Evolutionary conservation across 176 grass and related monocot species (phyloP), one percentile per base, ranked within the genome.

Genomic region (Puya raimondii): DNA sequence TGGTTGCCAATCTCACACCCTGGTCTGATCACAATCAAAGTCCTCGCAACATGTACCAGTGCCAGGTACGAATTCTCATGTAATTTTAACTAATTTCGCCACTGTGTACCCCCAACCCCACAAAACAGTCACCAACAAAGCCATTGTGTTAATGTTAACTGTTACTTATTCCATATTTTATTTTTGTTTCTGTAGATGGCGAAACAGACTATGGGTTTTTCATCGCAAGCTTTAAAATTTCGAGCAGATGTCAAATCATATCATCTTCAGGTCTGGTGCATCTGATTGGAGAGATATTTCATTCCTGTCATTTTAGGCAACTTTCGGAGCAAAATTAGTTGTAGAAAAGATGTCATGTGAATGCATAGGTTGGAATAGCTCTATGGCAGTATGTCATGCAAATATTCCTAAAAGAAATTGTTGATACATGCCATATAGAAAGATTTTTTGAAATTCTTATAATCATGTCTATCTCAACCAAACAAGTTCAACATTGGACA

Each of bases 21-120:
- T 96, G 88, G 88, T 96, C 88, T 66, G 88, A 96, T 83, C 92
- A 96, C 73, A 96, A 96, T 80, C 92, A 96, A 71, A 91, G 88
- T 79, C 92, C 92, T 49, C 86, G 92, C 51, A 96, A 96, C 74
- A 96, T 96, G 93, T 96, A 96, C 75, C 93, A 96, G 76, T 96
- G 88, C 67, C 93, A 96, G 93, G 93, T 96, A 63, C 63, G 11
- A 69, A 48, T 20, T 71, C 58, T 57, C 20, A 72, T 82, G 27
- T 81, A 73, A 25, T n/a, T 47, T 59, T 68, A 73, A 49, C 66
- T 33, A 33, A 33, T 33, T 5, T 5, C 29, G 0, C 29, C 4
- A 0, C 29, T 3, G 3, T 2, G n/a, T n/a, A n/a, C 27, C 27
- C 27, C 27, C 27, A 2, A 2, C 27, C 27, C 27, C 27, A 29